Conservation (phyloP, 1,284 basidiomycete species). For the Puccinia brachypodii region DNA sequence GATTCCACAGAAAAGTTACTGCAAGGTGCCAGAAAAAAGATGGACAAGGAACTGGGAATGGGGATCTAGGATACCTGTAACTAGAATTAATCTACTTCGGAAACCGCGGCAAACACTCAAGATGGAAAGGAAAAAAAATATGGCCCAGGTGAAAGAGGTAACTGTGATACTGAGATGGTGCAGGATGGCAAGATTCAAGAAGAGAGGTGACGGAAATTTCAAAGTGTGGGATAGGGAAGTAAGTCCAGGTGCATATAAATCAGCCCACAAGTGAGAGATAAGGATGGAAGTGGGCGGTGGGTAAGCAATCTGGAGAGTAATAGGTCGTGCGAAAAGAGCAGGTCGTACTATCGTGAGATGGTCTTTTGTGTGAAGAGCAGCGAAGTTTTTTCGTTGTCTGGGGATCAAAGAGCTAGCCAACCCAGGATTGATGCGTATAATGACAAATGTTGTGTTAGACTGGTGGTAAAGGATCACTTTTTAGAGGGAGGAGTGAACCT, state of each 20-base stretch:
- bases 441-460: no score
- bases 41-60: constrained; percentile 7
- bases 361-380: neutral
- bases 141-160: neutral
- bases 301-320: neutral
- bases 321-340: constrained; percentile 27
- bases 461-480: neutral
- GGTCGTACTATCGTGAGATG: neutral
- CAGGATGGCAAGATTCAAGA: neutral
- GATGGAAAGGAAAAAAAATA: neutral
- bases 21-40: neutral
- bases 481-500: no score
- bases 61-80: neutral
- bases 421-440: no score
- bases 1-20: neutral
- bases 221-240: constrained; percentile 29
- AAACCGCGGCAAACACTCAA: neutral
- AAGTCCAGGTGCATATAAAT: constrained; percentile 13
- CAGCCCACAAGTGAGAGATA: neutral
- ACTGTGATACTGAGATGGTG: neutral
- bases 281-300: constrained; percentile 6
- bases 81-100: neutral
- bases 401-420: neutral
- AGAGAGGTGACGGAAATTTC: constrained; percentile 16
- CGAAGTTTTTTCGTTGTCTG: neutral